These are phyloP conservation scores for Phytophthora kernoviae DNA, from an alignment of 352 stramenopile species.

Conservation along the genomic window DNA sequence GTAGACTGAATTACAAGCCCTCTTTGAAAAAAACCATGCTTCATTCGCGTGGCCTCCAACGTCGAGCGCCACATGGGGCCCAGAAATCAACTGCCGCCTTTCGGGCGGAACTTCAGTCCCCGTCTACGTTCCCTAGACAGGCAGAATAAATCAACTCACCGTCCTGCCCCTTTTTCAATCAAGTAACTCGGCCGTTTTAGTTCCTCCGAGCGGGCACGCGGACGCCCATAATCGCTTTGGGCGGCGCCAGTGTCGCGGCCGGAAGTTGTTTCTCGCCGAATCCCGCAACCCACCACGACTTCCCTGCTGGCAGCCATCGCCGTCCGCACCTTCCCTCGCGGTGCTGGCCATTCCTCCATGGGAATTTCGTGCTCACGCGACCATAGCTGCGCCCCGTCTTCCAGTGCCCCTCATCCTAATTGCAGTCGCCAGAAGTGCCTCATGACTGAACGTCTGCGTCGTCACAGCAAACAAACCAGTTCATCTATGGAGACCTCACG, in stretches of 20 bases:
- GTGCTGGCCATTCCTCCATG: conserved; percentile 34
- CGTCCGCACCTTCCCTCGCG: conserved; percentile 19
- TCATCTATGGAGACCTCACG: conserved; percentile 16
- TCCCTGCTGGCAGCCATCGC: conserved; percentile 18
- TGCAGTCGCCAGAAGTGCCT: conserved; percentile 13
- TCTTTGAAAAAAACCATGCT: background rate
- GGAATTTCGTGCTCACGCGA: conserved; percentile 47
- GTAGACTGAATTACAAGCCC: too few species aligned
- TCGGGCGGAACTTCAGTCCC: background rate
- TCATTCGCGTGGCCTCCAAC: conserved; percentile 1
- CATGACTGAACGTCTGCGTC: conserved; percentile 13
- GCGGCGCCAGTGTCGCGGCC: conserved; percentile 7
- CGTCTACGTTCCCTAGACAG: conserved; percentile 14
- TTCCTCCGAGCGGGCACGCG: background rate
- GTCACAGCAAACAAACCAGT: conserved; percentile 25
- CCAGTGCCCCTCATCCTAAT: conserved; percentile 4
- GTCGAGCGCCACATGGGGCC: conserved; percentile 5
- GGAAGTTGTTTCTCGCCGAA: conserved; percentile 3
- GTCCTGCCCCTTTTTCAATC: conserved; percentile 7
- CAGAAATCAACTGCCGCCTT: conserved; percentile 3
- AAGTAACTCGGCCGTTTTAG: conserved; percentile 18
- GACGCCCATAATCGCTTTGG: conserved; percentile 18
- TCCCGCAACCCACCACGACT: conserved; percentile 19
- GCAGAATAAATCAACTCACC: conserved; percentile 43
- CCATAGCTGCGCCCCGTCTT: conserved; percentile 25